Evolutionary conservation across 1,139 yeast genomes (phyloP), one percentile per base, ranked within the genome.

Genomic region (Kluyveromyces marxianus): DNA sequence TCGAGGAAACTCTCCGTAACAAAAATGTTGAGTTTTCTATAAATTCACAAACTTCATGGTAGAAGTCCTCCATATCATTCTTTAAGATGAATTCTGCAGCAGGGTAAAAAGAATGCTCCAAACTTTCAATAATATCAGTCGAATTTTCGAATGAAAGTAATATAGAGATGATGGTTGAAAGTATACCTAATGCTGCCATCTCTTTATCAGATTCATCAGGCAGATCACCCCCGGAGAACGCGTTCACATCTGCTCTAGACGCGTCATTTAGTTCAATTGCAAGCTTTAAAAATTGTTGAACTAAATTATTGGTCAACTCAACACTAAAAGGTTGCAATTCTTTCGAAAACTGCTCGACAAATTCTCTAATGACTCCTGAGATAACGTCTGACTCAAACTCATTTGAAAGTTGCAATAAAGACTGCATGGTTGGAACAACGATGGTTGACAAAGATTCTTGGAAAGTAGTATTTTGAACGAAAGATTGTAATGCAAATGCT

Each of bases 271-370:
- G 68, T 54, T 89, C 97, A 36, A 69, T 68, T 1, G 88, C 81
- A 36, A 89, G 66, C 57, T 86, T 76, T 74, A 88, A 67, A 57
- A 89, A 83, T 63, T 90, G 97, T 50, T 82, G 84, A 29, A 83
- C 81, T 55, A 92, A 70, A 58, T 84, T 89, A 36, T 74, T 75
- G 76, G 90, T 88, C 57, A 92, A 72, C 54, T 87, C 94, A 38
- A 85, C 81, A 6, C 97, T 96, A 67, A 90, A 92, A 30, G 98
- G 97, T 55, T 90, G 94, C 54, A 92, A 71, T 65, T 90, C 95
- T 54, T 82, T 87, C 3, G 95, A 76, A 64, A 84, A 92, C 48
- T 77, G 80, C 59, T 90, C 97, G 26, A 92, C 97, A 63, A 95
- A 83, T 57, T 90, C 97, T 69, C 92, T 97, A 85, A 92, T 88